phyloP scores from a whole-genome alignment of 495 filamentous ascomycete genomes.

The Hypoxylon fuscum region DNA sequence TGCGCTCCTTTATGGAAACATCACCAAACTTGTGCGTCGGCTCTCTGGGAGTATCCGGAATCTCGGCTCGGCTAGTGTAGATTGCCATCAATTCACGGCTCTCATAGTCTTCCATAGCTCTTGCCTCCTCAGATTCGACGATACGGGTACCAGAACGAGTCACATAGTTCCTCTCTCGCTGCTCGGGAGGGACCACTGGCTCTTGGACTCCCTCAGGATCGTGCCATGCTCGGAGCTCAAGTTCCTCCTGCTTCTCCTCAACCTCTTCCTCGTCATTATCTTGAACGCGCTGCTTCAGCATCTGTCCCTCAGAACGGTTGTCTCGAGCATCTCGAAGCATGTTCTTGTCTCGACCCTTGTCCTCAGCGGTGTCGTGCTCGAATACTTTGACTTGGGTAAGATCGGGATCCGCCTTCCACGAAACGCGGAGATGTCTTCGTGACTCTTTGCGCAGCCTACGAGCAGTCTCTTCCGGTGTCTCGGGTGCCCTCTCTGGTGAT shows the following conservation, averaged over 20 bases:
- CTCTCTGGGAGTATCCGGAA: slow-evolving; percentile 80
- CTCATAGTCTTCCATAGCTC: slow-evolving; percentile 75
- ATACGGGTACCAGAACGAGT: slow-evolving; percentile 69
- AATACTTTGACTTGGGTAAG: slow-evolving; percentile 78
- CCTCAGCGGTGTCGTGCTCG: slow-evolving; percentile 77
- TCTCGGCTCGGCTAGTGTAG: slow-evolving; percentile 76
- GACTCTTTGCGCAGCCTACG: slow-evolving; percentile 82
- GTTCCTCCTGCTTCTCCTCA: slow-evolving; percentile 38
- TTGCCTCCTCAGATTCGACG: slow-evolving; percentile 71
- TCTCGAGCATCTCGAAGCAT: slow-evolving; percentile 75
- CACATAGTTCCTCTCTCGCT: slow-evolving; percentile 63
- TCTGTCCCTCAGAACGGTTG: slow-evolving; percentile 78
- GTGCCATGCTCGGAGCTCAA: slow-evolving; percentile 48
- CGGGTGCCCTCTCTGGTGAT: slow-evolving; percentile 57
- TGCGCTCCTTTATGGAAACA: slow-evolving; percentile 15
- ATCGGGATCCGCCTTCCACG: slow-evolving; percentile 71
- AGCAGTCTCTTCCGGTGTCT: slow-evolving; percentile 78
- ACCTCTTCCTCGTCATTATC: slow-evolving; percentile 74
- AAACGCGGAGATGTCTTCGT: slow-evolving; percentile 72
- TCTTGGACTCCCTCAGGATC: slow-evolving; percentile 63
- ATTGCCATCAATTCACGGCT: slow-evolving; percentile 82
- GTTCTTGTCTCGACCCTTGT: slow-evolving; percentile 72
- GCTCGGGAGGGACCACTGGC: slow-evolving; percentile 60
- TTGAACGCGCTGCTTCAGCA: slow-evolving; percentile 71
- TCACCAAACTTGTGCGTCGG: slow-evolving; percentile 55